Conservation (phyloP, 2,329 filamentous ascomycete genomes). For the Ophiostoma sp. region DNA sequence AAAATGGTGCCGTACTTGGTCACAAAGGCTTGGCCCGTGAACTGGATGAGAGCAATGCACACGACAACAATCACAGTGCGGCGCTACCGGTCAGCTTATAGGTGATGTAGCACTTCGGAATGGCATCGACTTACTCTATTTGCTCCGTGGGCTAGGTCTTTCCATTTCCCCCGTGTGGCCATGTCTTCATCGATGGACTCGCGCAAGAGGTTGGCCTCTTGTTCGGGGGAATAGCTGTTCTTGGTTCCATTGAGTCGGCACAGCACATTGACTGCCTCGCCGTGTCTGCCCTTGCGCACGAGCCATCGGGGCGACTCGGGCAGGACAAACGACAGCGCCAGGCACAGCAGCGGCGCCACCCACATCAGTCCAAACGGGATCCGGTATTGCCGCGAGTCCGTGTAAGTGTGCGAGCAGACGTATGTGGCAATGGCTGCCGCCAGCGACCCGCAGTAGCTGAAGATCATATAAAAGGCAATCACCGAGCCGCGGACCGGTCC, state of each 20-base stretch:
- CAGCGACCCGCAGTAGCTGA: neutral
- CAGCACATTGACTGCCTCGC: neutral
- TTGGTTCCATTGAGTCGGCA: neutral
- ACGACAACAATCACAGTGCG: neutral
- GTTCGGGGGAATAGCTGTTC: neutral
- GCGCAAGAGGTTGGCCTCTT: neutral
- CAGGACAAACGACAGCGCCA: conserved; percentile 22
- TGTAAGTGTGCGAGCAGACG: neutral
- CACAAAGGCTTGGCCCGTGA: neutral
- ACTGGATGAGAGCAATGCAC: neutral
- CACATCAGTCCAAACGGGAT: conserved; percentile 25
- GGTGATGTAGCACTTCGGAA: too few species aligned
- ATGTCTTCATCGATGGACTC: neutral
- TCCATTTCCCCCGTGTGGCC: neutral
- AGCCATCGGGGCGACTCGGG: conserved; percentile 28
- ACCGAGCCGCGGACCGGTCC: conserved; percentile 23
- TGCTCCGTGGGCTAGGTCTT: neutral
- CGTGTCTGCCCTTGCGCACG: neutral
- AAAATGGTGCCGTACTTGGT: neutral
- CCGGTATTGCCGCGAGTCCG: conserved; percentile 16
- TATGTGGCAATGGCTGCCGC: neutral
- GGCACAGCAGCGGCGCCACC: conserved; percentile 19
- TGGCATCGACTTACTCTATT: neutral
- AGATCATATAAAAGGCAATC: neutral
- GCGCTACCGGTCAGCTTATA: neutral